These are phyloP conservation scores for Eucalyptus paniculata DNA, from an alignment of 345 rosid species.

Conservation along the genomic window DNA sequence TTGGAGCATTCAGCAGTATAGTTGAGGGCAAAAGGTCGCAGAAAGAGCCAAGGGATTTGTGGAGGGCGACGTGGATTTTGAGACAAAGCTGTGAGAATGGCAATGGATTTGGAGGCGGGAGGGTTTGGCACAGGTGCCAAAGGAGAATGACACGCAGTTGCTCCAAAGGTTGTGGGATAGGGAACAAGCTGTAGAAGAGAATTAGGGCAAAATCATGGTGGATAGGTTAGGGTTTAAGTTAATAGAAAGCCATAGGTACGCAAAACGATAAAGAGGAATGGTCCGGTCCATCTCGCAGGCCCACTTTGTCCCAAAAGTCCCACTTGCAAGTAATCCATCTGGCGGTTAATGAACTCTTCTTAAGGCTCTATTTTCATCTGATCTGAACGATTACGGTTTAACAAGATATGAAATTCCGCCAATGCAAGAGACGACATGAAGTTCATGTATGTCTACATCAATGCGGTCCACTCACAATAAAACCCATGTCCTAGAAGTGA, in stretches of 20 bases:
- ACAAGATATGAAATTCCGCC: background rate
- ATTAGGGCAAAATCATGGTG: background rate
- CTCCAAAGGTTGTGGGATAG: background rate
- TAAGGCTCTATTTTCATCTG: constrained; percentile 38
- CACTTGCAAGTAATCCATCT: constrained; percentile 63
- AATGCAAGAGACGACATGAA: background rate
- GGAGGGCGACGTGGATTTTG: too few relatives aligned
- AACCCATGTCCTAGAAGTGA: too few relatives aligned
- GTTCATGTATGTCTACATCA: background rate
- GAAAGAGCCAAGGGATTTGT: too few relatives aligned
- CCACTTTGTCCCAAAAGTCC: constrained; percentile 51
- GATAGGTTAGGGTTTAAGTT: too few relatives aligned
- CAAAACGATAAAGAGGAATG: too few relatives aligned
- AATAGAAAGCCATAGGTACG: background rate
- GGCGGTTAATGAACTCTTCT: constrained; percentile 63
- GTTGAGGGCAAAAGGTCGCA: too few relatives aligned
- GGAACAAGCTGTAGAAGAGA: background rate
- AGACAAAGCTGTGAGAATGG: too few relatives aligned
- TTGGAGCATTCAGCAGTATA: background rate
- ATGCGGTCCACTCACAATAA: too few relatives aligned
- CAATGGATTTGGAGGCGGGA: too few relatives aligned
- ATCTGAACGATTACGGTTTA: background rate
- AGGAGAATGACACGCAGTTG: too few relatives aligned
- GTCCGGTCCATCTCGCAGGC: too few relatives aligned
- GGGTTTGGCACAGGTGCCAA: too few relatives aligned